Evolutionary conservation across 441 rosid species (phyloP).

Genomic region (Euphorbia corollata): DNA sequence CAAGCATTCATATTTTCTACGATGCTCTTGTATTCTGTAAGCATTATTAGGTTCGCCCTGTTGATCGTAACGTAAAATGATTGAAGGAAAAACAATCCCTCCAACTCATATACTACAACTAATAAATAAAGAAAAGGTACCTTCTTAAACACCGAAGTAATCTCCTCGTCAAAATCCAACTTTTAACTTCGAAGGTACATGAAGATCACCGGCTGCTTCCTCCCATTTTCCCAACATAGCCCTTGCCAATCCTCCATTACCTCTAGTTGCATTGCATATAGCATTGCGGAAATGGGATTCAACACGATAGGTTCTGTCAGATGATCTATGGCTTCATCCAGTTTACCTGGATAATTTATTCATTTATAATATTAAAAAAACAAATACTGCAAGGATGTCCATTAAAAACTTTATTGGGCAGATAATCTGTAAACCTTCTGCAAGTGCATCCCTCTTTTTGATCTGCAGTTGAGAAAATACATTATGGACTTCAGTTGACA

Average conservation of each 20-base stretch:
- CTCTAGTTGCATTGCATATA: constrained; percentile 86
- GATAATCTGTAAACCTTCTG: constrained; percentile 74
- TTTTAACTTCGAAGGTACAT: constrained; percentile 80
- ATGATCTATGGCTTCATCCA: constrained; percentile 71
- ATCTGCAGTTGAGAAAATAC: constrained; percentile 41
- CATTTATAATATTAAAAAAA: not conserved
- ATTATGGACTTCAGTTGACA: not conserved
- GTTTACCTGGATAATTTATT: constrained; percentile 39
- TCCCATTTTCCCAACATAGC: constrained; percentile 89
- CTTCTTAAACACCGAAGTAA: constrained; percentile 63
- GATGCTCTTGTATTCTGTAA: constrained; percentile 63
- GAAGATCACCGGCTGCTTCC: constrained; percentile 80
- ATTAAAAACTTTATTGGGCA: not conserved
- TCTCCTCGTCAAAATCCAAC: constrained; percentile 82
- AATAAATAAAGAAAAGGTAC: constrained; percentile 23
- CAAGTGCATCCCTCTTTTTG: constrained; percentile 76
- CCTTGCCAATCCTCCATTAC: constrained; percentile 78
- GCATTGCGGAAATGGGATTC: constrained; percentile 79
- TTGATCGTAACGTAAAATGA: constrained; percentile 13
- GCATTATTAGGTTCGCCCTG: constrained; percentile 87
- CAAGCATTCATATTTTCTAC: constrained; percentile 60
- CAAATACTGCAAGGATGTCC: not conserved
- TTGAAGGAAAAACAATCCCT: constrained; percentile 9
- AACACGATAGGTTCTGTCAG: constrained; percentile 63
- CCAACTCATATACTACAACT: not conserved